Evolutionary conservation across 2,329 filamentous ascomycete species (phyloP).

Genomic region (Lachnellula arida): DNA sequence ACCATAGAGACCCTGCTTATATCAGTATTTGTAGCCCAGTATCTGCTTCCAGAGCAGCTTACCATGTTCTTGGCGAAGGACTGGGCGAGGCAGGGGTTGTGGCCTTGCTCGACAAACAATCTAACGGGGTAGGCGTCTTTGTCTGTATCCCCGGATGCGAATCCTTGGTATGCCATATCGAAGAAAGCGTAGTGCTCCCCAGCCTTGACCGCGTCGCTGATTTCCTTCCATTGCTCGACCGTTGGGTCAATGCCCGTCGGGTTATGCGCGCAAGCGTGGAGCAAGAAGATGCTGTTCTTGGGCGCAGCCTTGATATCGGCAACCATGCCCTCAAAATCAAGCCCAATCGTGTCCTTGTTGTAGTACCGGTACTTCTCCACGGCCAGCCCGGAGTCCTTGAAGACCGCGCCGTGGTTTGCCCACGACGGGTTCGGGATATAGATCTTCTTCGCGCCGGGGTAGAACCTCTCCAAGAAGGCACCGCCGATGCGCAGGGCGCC

Average conservation of each 20-base stretch:
- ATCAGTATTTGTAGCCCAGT: slow-evolving; percentile 4
- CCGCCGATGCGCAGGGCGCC: slow-evolving; percentile 92
- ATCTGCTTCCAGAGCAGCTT: slow-evolving; percentile 23
- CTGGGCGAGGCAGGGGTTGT: slow-evolving; percentile 83
- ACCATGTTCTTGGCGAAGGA: slow-evolving; percentile 99
- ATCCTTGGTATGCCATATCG: slow-evolving; percentile 99
- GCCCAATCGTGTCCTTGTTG: slow-evolving; percentile 96
- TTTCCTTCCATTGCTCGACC: slow-evolving; percentile 84
- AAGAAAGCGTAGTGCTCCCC: slow-evolving; percentile 93
- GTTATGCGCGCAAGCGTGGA: slow-evolving; percentile 98
- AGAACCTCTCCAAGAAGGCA: slow-evolving; percentile 89
- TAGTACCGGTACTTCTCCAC: slow-evolving; percentile 98
- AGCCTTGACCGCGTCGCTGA: slow-evolving; percentile 80
- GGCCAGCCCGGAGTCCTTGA: slow-evolving; percentile 85
- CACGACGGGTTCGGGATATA: slow-evolving; percentile 95
- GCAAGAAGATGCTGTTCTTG: slow-evolving; percentile 80
- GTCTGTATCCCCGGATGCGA: slow-evolving; percentile 87
- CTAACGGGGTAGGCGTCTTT: slow-evolving; percentile 90
- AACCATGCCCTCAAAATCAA: slow-evolving; percentile 93
- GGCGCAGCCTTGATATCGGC: slow-evolving; percentile 87
- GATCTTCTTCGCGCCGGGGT: slow-evolving; percentile 86
- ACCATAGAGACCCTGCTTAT: slow-evolving; percentile 79
- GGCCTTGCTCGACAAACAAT: slow-evolving; percentile 88
- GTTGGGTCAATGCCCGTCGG: slow-evolving; percentile 95
- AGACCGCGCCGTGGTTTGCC: slow-evolving; percentile 97